phyloP scores from a whole-genome alignment of 352 stramenopile species.

The Globisporangium canariense region DNA sequence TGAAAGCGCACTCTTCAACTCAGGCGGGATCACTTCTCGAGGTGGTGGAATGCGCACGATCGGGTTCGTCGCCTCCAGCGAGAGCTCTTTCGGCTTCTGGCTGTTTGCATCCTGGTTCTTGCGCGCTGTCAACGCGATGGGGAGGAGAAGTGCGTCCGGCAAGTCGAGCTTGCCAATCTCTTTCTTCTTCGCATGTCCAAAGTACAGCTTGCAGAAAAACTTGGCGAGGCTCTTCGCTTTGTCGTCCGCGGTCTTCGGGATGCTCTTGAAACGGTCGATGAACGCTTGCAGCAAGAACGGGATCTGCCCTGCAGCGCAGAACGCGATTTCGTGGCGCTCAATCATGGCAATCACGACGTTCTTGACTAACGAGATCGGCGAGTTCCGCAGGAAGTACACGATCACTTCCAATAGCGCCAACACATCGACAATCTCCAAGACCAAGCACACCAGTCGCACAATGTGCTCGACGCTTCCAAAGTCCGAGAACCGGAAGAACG shows the following conservation, averaged over 20 bases:
- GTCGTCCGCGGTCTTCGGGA: constrained; percentile 68
- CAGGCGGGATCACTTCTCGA: constrained; percentile 62
- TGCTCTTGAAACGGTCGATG: constrained; percentile 74
- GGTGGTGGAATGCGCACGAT: constrained; percentile 73
- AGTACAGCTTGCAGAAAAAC: constrained; percentile 86
- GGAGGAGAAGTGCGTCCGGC: constrained; percentile 61
- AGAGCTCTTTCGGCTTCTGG: constrained; percentile 73
- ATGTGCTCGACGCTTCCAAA: constrained; percentile 81
- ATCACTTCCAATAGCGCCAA: constrained; percentile 79
- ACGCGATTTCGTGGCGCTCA: constrained; percentile 80
- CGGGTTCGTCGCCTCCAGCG: constrained; percentile 66
- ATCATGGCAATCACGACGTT: constrained; percentile 81
- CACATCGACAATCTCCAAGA: constrained; percentile 83
- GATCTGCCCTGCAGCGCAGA: constrained; percentile 81
- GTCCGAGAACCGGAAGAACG: constrained; percentile 83
- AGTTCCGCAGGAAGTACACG: constrained; percentile 72
- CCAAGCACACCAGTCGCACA: constrained; percentile 72
- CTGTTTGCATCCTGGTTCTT: constrained; percentile 76
- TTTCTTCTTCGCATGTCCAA: constrained; percentile 78
- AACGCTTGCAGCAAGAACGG: constrained; percentile 78
- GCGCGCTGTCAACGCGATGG: constrained; percentile 71
- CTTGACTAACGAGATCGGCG: constrained; percentile 75
- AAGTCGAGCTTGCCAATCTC: constrained; percentile 77
- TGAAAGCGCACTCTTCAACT: constrained; percentile 68
- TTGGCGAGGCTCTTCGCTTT: constrained; percentile 66